Conservation (phyloP, 163 green algal genomes). For the Smithsoniella earleae region DNA sequence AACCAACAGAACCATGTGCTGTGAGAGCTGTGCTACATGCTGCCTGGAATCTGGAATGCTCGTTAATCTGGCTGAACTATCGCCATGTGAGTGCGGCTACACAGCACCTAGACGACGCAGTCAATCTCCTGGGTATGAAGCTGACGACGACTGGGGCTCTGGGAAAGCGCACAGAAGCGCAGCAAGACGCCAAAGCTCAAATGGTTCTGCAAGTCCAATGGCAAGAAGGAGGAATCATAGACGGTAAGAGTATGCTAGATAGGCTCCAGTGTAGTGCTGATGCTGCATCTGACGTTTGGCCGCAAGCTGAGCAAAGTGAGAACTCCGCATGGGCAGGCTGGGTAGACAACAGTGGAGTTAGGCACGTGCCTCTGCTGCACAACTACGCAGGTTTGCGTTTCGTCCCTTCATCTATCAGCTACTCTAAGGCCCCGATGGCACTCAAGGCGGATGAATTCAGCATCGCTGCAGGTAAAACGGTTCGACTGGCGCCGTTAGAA, state of each 20-base stretch:
- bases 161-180: conserved; percentile 18
- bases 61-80: background rate
- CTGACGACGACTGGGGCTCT: background rate
- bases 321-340: conserved; percentile 2
- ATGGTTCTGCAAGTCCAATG: conserved; percentile 11
- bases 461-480: conserved; percentile 12
- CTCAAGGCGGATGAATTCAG: no score
- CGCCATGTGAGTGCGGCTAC: background rate
- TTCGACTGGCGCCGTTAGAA: background rate
- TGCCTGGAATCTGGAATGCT: background rate
- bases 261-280: background rate
- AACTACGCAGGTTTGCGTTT: background rate
- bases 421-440: no score
- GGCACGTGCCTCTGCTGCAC: conserved; percentile 9
- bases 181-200: conserved; percentile 7
- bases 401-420: no score
- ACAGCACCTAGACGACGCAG: background rate
- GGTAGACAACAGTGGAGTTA: conserved; percentile 18
- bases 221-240: background rate
- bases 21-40: background rate
- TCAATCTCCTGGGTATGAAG: background rate
- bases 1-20: background rate
- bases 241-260: no score
- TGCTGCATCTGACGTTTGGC: background rate
- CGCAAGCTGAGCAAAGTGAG: background rate